Conservation (phyloP, 495 filamentous ascomycete species). For the Lasiosphaeria hispida region DNA sequence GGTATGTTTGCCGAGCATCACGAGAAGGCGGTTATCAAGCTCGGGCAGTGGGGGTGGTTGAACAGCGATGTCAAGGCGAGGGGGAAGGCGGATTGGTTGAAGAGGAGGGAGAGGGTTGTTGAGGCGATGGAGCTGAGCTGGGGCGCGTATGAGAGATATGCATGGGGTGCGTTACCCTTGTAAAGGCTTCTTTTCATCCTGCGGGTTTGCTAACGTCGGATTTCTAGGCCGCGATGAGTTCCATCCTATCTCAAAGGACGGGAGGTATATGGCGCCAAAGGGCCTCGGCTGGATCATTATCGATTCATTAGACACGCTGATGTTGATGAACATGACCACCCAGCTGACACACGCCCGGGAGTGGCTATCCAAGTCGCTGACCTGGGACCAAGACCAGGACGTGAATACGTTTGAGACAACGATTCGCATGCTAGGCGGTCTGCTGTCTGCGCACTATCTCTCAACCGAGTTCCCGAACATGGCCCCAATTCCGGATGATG, state of each 20-base stretch:
- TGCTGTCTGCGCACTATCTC: slow-evolving; percentile 93
- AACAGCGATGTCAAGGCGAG: slow-evolving; percentile 30
- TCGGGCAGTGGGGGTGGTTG: slow-evolving; percentile 45
- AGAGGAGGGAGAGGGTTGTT: slow-evolving; percentile 78
- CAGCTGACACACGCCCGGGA: slow-evolving; percentile 80
- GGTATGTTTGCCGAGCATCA: slow-evolving; percentile 48
- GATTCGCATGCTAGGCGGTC: slow-evolving; percentile 93
- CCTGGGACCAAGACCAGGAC: slow-evolving; percentile 88
- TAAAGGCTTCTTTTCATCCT: background rate
- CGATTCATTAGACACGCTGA: slow-evolving; percentile 92
- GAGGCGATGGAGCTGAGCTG: slow-evolving; percentile 88
- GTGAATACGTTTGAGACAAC: slow-evolving; percentile 98
- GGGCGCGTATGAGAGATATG: slow-evolving; percentile 88
- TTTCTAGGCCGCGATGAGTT: slow-evolving; percentile 77
- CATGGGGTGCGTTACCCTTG: slow-evolving; percentile 70
- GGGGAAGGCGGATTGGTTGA: slow-evolving; percentile 63
- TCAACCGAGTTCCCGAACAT: slow-evolving; percentile 68
- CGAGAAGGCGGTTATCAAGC: slow-evolving; percentile 26
- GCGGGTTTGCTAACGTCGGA: slow-evolving; percentile 1
- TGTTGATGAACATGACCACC: slow-evolving; percentile 95
- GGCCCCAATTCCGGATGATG: slow-evolving; percentile 63
- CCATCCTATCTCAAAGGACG: slow-evolving; percentile 75
- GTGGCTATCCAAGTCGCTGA: slow-evolving; percentile 81
- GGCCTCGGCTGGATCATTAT: slow-evolving; percentile 98
- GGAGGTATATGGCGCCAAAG: slow-evolving; percentile 74